Evolutionary conservation across 768 basidiomycete species (phyloP), one percentile per base, ranked within the genome.

Genomic region (Auricularia sp.): DNA sequence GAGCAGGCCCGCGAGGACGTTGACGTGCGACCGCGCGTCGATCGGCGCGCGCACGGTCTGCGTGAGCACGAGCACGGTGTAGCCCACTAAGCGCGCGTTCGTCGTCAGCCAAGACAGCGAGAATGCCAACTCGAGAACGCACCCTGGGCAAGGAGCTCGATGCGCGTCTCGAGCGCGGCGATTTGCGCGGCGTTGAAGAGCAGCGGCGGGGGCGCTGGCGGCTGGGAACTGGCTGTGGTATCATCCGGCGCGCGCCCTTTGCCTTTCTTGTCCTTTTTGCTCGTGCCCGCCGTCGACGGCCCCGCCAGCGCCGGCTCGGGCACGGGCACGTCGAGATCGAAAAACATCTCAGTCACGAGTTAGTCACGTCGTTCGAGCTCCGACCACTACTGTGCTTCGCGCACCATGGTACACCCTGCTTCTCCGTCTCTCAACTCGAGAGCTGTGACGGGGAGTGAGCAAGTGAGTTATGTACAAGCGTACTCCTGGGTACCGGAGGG

Each of bases 91-190:
- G 36, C 21, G 62, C 61, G 16, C 34, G 70, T 56, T 44, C 3
- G 64, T n/a, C 23, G 12, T 42, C 21, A 23, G 62, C 8, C 3
- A 35, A 36, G 29, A 42, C 16, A 34, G 47, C 35, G 18, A 43
- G 3, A 36, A 34, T 51, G 29, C 59, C 59, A 53, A 36, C 42
- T n/a, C n/a, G 29, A 54, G 56, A 65, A 81, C 87, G 71, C 67
- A 91, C 90, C 84, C 73, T 89, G 88, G 42, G 87, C 77, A 47
- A 91, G 81, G 42, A 89, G 70, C 71, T 90, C 88, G 34, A 92
- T 74, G 23, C 84, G 82, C 4, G 77, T 75, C 71, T 91, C 87
- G 35, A 91, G 76, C 3, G 77, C 77, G 10, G 73, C 71, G 56
- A 91, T 72, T 71, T 90, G 87, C 6, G 82, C 77, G 0, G 80